Percentiles rank a stretch among this genome's conserved stretches.
phyloP scores from a whole-genome alignment of 1,284 basidiomycete species.

The Jaminaea rosea region DNA sequence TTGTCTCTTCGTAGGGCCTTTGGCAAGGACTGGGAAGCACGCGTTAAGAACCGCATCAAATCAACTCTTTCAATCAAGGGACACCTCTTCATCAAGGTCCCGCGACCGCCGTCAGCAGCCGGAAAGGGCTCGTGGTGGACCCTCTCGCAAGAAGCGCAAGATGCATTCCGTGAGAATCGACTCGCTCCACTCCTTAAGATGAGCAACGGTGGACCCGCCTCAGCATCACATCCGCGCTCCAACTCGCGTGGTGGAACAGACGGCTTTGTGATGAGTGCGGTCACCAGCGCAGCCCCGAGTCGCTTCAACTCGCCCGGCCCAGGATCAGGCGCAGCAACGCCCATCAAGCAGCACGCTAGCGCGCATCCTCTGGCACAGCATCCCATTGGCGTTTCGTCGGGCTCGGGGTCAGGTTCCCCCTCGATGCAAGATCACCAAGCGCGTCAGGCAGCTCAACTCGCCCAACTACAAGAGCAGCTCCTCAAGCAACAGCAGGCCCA shows the following conservation, averaged over 20 bases:
- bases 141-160: constrained; percentile 37
- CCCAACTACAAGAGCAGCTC: neutral
- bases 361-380: constrained; percentile 1
- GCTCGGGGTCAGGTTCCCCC: neutral
- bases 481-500: neutral
- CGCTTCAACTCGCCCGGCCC: constrained; percentile 1
- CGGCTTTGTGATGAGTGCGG: constrained; percentile 16
- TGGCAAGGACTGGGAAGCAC: constrained; percentile 43
- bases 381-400: too few species aligned
- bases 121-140: constrained; percentile 46
- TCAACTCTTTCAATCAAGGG: constrained; percentile 45
- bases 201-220: constrained; percentile 15
- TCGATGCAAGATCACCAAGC: neutral
- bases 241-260: neutral
- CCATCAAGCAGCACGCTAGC: neutral
- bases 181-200: constrained; percentile 36
- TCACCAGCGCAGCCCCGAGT: constrained; percentile 19
- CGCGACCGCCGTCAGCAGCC: constrained; percentile 32
- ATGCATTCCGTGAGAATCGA: constrained; percentile 37
- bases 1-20: too few species aligned
- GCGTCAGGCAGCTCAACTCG: neutral
- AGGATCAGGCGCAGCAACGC: neutral
- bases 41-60: constrained; percentile 46
- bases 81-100: constrained; percentile 43
- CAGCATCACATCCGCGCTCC: neutral